These are phyloP conservation scores for Pseudomicrostroma phylloplanum DNA, from an alignment of 1,284 basidiomycete genomes.

Conservation along the genomic window DNA sequence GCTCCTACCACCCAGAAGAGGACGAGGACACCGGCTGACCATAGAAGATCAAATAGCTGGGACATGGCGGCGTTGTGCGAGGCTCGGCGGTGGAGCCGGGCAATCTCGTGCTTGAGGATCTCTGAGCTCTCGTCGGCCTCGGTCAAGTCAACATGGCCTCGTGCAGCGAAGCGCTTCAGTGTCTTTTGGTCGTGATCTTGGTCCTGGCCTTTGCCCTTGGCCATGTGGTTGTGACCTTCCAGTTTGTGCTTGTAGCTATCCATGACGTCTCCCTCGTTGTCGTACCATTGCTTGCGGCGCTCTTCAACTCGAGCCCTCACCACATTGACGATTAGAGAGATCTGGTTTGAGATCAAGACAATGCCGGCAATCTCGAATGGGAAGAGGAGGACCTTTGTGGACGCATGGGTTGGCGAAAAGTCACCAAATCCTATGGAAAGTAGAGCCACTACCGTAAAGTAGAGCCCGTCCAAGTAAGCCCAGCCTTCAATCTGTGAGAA, in stretches of 20 bases:
- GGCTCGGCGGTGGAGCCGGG: slow-evolving; percentile 50
- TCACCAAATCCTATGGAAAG: slow-evolving; percentile 50
- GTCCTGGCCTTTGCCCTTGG: background rate
- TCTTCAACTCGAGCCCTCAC: slow-evolving; percentile 39
- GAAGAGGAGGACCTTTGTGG: slow-evolving; percentile 52
- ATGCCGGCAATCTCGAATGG: slow-evolving; percentile 53
- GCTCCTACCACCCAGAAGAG: slow-evolving; percentile 52
- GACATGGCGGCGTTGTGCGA: slow-evolving; percentile 47
- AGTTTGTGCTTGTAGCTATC: slow-evolving; percentile 18
- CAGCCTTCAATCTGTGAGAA: slow-evolving; percentile 18
- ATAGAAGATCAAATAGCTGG: slow-evolving; percentile 50
- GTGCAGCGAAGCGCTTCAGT: too few relatives aligned
- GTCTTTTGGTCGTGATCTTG: too few relatives aligned
- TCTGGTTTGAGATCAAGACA: slow-evolving; percentile 52
- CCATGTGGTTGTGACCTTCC: background rate
- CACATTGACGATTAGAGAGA: slow-evolving; percentile 52
- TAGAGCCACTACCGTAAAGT: slow-evolving; percentile 41
- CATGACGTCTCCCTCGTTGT: slow-evolving; percentile 41
- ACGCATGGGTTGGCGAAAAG: slow-evolving; percentile 43
- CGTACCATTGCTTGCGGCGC: slow-evolving; percentile 45
- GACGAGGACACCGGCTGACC: slow-evolving; percentile 46
- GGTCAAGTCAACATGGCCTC: slow-evolving; percentile 8
- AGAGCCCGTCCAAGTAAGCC: slow-evolving; percentile 31
- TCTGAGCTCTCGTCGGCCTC: slow-evolving; percentile 32
- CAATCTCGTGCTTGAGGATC: slow-evolving; percentile 50